Base-by-base conservation (phyloP, 2,329 filamentous ascomycete species). In the Malbranchea cinnamomea region DNA sequence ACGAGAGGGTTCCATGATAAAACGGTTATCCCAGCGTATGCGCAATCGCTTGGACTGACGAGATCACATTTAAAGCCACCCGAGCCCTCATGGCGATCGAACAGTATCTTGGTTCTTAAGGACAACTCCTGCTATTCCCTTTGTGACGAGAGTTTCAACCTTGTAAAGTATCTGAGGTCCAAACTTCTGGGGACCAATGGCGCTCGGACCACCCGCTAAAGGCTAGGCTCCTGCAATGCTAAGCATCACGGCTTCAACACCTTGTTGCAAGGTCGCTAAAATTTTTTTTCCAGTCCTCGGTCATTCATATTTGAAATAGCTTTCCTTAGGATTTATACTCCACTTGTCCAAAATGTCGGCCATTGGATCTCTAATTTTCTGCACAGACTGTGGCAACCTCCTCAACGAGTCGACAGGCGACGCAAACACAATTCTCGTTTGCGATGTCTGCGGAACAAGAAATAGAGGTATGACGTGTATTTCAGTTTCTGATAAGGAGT, bases 361-460 rank as follows among this genome's bases (percentile, higher is more conserved):
- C 11, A 84, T 94, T 42, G 87, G 84, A 33, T 87, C 84, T 30
- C 66, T 95, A 23, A 76, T 93, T 20, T 95, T 95, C 56, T 95
- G 87, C 62, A 81, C 69, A 31, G 81, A 85, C 52, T 95, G 87
- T 54, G 87, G 87, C 37, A 92, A 92, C 52, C 67, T 94, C 3
- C 64, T 95, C 23, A 83, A 89, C 31, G 70, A 77, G 30, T 83
- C 80, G 26, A 78, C 77, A 39, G 82, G 80, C 37, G 76, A 74
- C 35, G 67, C 72, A 42, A 79, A 83, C 49, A 78, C 78, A 33
- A 68, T 79, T 34, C 60, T 95, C 34, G 66, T 68, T 41, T 98
- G 87, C 64, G 78, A 82, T 46, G 77, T 85, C 52, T 95, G 87
- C 54, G 82, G 80, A 38, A 72, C 80, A 23, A 70, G 80, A 48